Evolutionary conservation across 257 asterid genomes (phyloP), one percentile per base, ranked within the genome.

Genomic region (Oldenlandia corymbosa): DNA sequence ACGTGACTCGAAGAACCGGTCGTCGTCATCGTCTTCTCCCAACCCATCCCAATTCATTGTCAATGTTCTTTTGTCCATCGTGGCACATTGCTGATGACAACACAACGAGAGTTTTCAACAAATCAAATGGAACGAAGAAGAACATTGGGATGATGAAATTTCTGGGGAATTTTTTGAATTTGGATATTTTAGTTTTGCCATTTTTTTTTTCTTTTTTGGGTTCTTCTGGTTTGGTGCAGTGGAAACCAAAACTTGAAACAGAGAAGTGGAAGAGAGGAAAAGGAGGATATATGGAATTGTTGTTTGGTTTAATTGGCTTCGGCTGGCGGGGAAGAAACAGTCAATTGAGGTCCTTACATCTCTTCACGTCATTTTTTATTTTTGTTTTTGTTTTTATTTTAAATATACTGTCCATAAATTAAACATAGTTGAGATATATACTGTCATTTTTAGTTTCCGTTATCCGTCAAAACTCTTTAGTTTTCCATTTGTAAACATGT

Each of bases 21-120:
- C 94, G 28, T 93, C 98, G 13, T 88, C 94, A 10, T 88, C 89
- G 11, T 79, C 87, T 4, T 81, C 90, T 7, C 80, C 83, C 9
- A 87, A 78, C 6, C 86, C 86, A 21, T 85, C 97, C 97, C 94
- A 93, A 69, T 80, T 72, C 99, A 93, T 87, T 34, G 99, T 84
- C 31, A 90, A 75, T 62, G 89, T 93, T 68, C 96, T 84, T 56
- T 85, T 84, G 43, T 71, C 80, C 95, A 84, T 85, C 7, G 74
- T 64, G 64, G 81, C 81, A 71, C 85, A 74, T 71, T 69, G 48
- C 41, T 13, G n/a, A n/a, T n/a, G 41, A 23, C n/a, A 47, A n/a
- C 53, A 39, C 39, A 34, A 9, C 8, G 16, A 45, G 7, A 42
- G 52, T 48, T 24, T 30, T 61, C 46, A 49, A 17, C 11, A 30